Percentiles rank a stretch among this genome's conserved stretches.
Evolutionary conservation across 192 early-diverging fungal species (phyloP).

Genomic region (Gigaspora rosea): DNA sequence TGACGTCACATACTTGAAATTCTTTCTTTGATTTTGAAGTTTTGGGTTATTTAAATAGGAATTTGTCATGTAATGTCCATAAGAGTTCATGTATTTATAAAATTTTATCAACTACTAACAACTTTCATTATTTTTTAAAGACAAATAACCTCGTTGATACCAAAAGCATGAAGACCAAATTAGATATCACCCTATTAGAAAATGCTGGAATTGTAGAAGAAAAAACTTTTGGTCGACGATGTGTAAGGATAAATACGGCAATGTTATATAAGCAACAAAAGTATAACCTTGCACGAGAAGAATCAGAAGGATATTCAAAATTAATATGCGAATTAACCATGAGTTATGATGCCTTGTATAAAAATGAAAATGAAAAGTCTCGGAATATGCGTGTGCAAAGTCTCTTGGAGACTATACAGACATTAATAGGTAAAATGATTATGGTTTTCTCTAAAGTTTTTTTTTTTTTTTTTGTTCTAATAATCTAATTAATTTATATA

Average conservation of each 20-base stretch:
- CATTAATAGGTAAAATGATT: slow-evolving; percentile 38
- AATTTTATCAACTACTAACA: no score
- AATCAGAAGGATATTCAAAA: slow-evolving; percentile 79
- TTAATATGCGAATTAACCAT: slow-evolving; percentile 61
- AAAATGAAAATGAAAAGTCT: slow-evolving; percentile 18
- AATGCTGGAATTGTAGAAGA: slow-evolving; percentile 33
- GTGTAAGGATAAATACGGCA: slow-evolving; percentile 41
- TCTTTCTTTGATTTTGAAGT: no score
- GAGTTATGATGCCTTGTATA: slow-evolving; percentile 16
- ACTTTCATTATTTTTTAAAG: no score
- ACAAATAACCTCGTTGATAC: not conserved
- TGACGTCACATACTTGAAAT: no score
- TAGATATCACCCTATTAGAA: slow-evolving; percentile 25
- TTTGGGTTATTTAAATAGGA: no score
- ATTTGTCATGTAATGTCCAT: no score
- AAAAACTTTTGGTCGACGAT: slow-evolving; percentile 32
- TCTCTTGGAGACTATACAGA: slow-evolving; percentile 24
- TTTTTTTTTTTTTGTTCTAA: not conserved
- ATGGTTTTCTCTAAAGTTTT: not conserved
- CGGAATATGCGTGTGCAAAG: not conserved
- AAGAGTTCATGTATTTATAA: no score
- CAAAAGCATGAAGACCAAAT: not conserved
- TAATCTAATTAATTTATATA: not conserved
- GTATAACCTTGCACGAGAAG: slow-evolving; percentile 81
- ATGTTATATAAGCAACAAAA: slow-evolving; percentile 74